Conservation (phyloP, 78 protist species). For the Planoprotostelium fungivorum region DNA sequence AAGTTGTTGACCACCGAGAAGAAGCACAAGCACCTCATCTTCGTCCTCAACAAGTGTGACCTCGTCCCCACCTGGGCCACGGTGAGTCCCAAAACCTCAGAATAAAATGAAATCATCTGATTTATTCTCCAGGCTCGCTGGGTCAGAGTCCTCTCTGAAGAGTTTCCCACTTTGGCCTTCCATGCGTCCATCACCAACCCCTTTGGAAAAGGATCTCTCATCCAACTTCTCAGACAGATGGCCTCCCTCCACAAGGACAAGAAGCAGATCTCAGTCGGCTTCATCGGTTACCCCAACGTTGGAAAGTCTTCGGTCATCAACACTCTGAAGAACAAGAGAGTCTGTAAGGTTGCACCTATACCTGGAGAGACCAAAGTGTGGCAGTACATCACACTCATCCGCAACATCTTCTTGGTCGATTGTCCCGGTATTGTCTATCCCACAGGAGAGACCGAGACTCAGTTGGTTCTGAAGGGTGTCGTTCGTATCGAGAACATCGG, state of each 20-base stretch:
- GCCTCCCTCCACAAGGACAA: slow-evolving; percentile 84
- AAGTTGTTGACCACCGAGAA: slow-evolving; percentile 57
- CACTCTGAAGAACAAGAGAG: slow-evolving; percentile 82
- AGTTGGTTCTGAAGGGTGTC: slow-evolving; percentile 83
- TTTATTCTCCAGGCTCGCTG: slow-evolving; percentile 63
- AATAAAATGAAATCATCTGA: neutral
- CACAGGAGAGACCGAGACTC: slow-evolving; percentile 76
- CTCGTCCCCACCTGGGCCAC: slow-evolving; percentile 97
- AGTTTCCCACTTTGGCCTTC: slow-evolving; percentile 98
- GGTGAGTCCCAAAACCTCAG: neutral
- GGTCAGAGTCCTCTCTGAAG: slow-evolving; percentile 81
- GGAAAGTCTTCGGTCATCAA: slow-evolving; percentile 98
- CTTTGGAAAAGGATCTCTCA: slow-evolving; percentile 97
- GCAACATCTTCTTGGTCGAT: slow-evolving; percentile 94
- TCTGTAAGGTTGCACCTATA: slow-evolving; percentile 94
- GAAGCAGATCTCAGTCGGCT: slow-evolving; percentile 93
- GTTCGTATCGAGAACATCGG: slow-evolving; percentile 90
- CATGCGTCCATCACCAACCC: slow-evolving; percentile 95
- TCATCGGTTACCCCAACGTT: slow-evolving; percentile 94
- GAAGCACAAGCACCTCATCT: slow-evolving; percentile 95
- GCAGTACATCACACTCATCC: slow-evolving; percentile 97
- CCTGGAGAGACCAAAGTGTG: slow-evolving; percentile 99
- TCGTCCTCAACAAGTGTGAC: slow-evolving; percentile 98
- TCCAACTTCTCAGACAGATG: slow-evolving; percentile 91
- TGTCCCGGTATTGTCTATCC: slow-evolving; percentile 97